Evolutionary conservation across 192 early-diverging fungal genomes (phyloP).

Genomic region (Backusella parvicylindrica): DNA sequence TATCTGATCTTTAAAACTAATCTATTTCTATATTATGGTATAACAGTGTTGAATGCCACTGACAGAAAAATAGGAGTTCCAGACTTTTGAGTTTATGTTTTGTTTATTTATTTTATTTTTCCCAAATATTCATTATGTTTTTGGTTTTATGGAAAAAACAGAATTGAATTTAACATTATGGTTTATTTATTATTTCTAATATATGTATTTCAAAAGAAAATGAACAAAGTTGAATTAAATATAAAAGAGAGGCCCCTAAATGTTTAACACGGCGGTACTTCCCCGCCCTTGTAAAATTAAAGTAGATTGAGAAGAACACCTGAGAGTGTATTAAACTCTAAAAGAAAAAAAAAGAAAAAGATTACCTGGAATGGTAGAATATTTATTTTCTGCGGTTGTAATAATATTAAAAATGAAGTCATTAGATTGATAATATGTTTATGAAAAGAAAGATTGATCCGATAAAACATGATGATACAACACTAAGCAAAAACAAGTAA

Average conservation of each 20-base stretch:
- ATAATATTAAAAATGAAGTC: not conserved
- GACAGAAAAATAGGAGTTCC: not conserved
- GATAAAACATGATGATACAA: not conserved
- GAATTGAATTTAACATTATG: not conserved
- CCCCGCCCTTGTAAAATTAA: not conserved
- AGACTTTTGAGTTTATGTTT: not conserved
- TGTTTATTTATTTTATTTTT: not conserved
- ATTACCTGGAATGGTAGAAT: not conserved
- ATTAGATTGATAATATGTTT: not conserved
- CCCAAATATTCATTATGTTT: too few relatives aligned
- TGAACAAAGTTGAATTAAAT: not conserved
- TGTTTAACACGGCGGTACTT: not conserved
- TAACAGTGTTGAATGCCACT: not conserved
- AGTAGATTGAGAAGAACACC: not conserved
- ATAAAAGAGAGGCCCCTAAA: not conserved
- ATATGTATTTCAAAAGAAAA: not conserved
- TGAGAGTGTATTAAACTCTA: not conserved
- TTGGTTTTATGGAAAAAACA: too few relatives aligned
- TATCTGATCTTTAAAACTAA: not conserved
- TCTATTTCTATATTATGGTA: not conserved
- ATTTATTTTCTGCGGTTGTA: not conserved
- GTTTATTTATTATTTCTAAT: not conserved
- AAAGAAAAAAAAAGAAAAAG: not conserved
- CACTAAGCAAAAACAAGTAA: not conserved
- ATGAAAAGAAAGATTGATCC: not conserved